Evolutionary conservation across 2,329 filamentous ascomycete species (phyloP).

Genomic region (Aspergillus eucalypticola): DNA sequence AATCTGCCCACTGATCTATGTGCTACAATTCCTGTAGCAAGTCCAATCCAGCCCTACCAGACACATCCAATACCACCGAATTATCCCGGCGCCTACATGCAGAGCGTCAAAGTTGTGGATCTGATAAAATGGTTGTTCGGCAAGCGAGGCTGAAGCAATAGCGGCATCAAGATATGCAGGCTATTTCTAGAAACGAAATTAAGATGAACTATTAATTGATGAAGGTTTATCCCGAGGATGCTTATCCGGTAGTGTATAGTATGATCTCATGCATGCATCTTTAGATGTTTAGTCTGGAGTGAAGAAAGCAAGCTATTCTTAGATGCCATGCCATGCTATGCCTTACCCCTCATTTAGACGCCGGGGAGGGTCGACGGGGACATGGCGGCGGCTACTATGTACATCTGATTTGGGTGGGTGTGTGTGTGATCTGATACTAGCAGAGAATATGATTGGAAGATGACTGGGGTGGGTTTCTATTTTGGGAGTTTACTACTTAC

Average conservation of each 20-base stretch:
- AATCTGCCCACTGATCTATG: not conserved
- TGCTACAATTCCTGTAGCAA: not conserved
- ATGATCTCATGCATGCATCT: not conserved
- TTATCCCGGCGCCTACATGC: not conserved
- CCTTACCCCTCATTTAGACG: conserved; percentile 1
- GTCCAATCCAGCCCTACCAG: not conserved
- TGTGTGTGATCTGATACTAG: too few species aligned
- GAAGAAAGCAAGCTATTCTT: not conserved
- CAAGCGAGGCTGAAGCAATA: not conserved
- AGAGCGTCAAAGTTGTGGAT: not conserved
- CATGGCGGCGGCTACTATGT: not conserved
- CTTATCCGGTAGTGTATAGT: too few species aligned
- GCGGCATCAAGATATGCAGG: not conserved
- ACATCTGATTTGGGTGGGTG: not conserved
- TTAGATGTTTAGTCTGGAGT: too few species aligned
- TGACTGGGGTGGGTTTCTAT: not conserved
- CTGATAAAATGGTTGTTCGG: not conserved
- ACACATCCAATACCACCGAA: not conserved
- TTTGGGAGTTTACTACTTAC: not conserved
- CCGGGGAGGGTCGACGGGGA: not conserved
- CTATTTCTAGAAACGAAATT: not conserved
- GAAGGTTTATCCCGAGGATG: not conserved
- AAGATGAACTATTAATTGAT: not conserved
- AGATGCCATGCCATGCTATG: not conserved
- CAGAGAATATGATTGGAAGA: not conserved